Conservation (phyloP, 495 filamentous ascomycete genomes). For the Jackrogersella multiformis region DNA sequence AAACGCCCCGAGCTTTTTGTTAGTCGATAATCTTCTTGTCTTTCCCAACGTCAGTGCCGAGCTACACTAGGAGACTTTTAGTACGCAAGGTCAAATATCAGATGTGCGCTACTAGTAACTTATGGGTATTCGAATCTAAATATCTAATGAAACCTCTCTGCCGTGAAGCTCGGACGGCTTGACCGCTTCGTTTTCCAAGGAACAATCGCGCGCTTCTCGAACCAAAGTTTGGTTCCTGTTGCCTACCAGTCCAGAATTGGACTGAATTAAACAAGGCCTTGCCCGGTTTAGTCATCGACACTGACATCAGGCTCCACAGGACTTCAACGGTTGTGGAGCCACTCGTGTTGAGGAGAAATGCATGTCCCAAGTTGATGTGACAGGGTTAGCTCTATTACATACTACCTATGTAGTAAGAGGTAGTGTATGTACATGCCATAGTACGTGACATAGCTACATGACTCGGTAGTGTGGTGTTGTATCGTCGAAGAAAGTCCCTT, state of each 20-base stretch:
- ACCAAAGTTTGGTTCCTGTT: constrained; percentile 33
- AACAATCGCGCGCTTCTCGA: constrained; percentile 23
- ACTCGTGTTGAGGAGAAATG: constrained; percentile 34
- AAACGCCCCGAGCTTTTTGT: constrained; percentile 27
- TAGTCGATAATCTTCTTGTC: constrained; percentile 26
- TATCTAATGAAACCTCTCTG: constrained; percentile 9
- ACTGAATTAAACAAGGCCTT: constrained; percentile 6
- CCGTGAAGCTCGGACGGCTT: constrained; percentile 11
- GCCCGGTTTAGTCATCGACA: constrained; percentile 34
- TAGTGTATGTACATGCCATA: too few relatives aligned
- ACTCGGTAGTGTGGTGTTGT: too few relatives aligned
- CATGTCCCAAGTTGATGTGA: constrained; percentile 29
- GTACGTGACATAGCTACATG: too few relatives aligned
- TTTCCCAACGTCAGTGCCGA: constrained; percentile 25
- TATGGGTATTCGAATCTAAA: too few relatives aligned
- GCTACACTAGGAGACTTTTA: constrained; percentile 2
- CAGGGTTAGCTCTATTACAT: constrained; percentile 1
- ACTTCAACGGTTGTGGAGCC: constrained; percentile 31
- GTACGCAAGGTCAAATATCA: background rate
- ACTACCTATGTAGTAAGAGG: constrained; percentile 16
- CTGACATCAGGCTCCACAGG: constrained; percentile 39
- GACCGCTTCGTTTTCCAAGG: constrained; percentile 35
- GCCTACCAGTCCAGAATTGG: constrained; percentile 36
- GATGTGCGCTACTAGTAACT: constrained; percentile 32
- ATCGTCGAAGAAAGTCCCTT: too few relatives aligned